A percentile compares a stretch with the other conserved stretches of the same genome.
These are phyloP conservation scores for Purshia tridentata DNA, from an alignment of 306 rosid genomes.

Conservation along the genomic window DNA sequence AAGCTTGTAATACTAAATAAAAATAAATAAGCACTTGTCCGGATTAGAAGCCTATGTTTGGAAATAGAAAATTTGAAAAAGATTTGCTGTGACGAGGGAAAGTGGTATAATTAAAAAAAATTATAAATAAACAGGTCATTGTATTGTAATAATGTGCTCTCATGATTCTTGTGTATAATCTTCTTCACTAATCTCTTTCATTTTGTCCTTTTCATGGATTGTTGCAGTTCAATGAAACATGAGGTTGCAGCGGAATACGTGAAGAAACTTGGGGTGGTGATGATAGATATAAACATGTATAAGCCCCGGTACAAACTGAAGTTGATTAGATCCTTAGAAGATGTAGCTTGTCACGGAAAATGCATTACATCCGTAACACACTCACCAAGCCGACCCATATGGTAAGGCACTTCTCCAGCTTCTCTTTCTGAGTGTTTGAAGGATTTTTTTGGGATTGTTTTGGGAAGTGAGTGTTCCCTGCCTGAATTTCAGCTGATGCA, in stretches of 20 bases:
- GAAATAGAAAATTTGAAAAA: background rate
- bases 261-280: constrained; percentile 58
- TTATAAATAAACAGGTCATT: background rate
- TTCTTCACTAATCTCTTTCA: constrained; percentile 7
- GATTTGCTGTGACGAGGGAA: background rate
- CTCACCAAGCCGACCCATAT: constrained; percentile 35
- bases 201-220: constrained; percentile 21
- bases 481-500: constrained; percentile 95
- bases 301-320: constrained; percentile 71
- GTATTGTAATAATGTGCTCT: background rate
- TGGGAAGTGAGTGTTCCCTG: constrained; percentile 85
- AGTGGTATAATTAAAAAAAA: background rate
- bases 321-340: constrained; percentile 66
- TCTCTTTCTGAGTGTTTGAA: constrained; percentile 71
- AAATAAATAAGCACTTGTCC: background rate
- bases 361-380: constrained; percentile 52
- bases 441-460: constrained; percentile 74
- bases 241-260: constrained; percentile 79
- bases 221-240: constrained; percentile 76
- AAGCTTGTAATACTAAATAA: too few species aligned
- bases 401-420: constrained; percentile 55
- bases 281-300: constrained; percentile 65
- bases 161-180: background rate
- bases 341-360: constrained; percentile 75
- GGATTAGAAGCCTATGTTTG: background rate